Evolutionary conservation across 2,329 filamentous ascomycete species (phyloP), one percentile per base, ranked within the genome.

Genomic region (Phaeosphaeria sp.): DNA sequence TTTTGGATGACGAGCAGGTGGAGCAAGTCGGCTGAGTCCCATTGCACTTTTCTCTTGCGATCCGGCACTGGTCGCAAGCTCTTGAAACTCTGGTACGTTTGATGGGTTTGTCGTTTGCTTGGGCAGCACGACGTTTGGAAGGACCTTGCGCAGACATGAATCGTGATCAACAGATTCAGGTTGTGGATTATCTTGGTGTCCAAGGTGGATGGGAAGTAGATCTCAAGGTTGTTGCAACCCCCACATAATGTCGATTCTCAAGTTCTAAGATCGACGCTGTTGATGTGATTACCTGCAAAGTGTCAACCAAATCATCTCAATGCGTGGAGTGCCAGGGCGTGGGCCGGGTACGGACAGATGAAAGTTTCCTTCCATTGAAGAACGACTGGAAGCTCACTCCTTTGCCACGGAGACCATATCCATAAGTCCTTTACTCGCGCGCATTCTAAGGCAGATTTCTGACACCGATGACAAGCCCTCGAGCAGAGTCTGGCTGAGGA

Each of bases 31-130:
- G 89, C 63, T 87, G 86, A 11, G 81, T 80, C 17, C 90, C 90
- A 68, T 92, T 89, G 75, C 90, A 92, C 70, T 90, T 91, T 74
- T 91, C 89, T 60, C 88, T 84, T 50, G 87, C 87, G 15, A 82
- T 82, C 47, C 89, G 84, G 69, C 89, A 91, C 64, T 87, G 87
- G 67, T 91, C 88, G 75, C 89, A 91, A 33, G 89, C 89, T 60
- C 88, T 81, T 25, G 88, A 90, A 7, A 90, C 88, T 57, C 88
- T 81, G 65, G 88, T 87, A 42, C 87, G 82, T 74, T 89, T 74
- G 68, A 56, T 64, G 54, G 62, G 69, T 42, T 57, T 72, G 51
- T 65, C 64, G 62, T 57, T 56, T 42, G 59, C 53, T 27, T 64
- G 63, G 27, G 61, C 48, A 42, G 56, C 66, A 49, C 63, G 67